phyloP scores from a whole-genome alignment of 2,329 filamentous ascomycete genomes.

The Penicillium brevicompactum region DNA sequence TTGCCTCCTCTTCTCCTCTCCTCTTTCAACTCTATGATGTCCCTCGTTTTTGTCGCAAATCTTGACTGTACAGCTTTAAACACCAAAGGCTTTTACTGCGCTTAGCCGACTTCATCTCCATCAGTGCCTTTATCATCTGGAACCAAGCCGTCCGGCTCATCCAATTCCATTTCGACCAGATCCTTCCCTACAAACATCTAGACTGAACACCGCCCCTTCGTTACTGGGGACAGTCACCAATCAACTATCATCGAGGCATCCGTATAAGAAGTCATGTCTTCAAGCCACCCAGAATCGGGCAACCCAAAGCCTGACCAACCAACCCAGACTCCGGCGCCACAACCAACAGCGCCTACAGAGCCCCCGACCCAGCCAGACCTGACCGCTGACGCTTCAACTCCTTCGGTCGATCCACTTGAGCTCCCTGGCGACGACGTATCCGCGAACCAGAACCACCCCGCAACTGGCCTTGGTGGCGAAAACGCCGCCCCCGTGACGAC shows the following conservation, averaged over 20 bases:
- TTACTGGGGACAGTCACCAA: slow-evolving; percentile 16
- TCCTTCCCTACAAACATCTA: neutral
- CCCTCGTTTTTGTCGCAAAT: neutral
- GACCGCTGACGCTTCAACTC: slow-evolving; percentile 11
- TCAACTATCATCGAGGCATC: slow-evolving; percentile 15
- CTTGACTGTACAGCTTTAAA: neutral
- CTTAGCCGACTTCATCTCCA: neutral
- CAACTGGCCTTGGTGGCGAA: slow-evolving; percentile 24
- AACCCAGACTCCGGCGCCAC: slow-evolving; percentile 15
- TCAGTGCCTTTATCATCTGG: neutral
- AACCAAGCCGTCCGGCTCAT: neutral
- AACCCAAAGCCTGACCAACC: slow-evolving; percentile 15
- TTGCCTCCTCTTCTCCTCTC: neutral
- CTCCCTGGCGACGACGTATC: slow-evolving; percentile 10
- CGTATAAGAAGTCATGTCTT: slow-evolving; percentile 20
- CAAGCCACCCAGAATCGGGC: slow-evolving; percentile 25
- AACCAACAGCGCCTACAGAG: slow-evolving; percentile 11
- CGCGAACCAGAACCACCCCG: slow-evolving; percentile 22
- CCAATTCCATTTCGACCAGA: neutral
- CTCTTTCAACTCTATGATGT: neutral
- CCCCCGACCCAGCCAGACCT: slow-evolving; percentile 9
- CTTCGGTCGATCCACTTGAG: slow-evolving; percentile 14
- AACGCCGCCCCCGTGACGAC: slow-evolving; percentile 21
- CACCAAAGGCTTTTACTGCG: neutral
- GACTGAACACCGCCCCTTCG: neutral